Percentiles rank a stretch among this genome's conserved stretches.
phyloP scores from a whole-genome alignment of 2,329 filamentous ascomycete genomes.

The Samsoniella hepiali region DNA sequence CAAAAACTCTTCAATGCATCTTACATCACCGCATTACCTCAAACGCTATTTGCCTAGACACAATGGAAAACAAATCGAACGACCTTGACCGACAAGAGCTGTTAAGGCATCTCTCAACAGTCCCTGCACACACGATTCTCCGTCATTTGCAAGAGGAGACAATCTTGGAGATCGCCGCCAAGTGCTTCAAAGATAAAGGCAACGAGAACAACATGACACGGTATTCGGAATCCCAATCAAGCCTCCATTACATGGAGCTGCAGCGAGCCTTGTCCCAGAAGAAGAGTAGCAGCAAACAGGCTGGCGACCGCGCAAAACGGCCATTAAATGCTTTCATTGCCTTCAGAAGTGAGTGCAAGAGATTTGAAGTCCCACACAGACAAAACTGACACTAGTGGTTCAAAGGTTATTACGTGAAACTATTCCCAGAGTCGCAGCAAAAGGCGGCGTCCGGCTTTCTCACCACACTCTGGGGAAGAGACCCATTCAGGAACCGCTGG shows the following conservation, averaged over 20 bases:
- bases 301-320: conserved; percentile 25
- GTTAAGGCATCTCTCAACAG: conserved; percentile 19
- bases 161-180: conserved; percentile 23
- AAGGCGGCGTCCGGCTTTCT: conserved; percentile 51
- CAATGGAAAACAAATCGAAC: conserved; percentile 19
- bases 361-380: neutral
- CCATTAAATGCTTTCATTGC: conserved; percentile 34
- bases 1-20: neutral
- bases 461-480: conserved; percentile 46
- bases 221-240: neutral
- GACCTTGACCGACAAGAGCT: conserved; percentile 19
- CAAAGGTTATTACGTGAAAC: conserved; percentile 44
- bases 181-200: conserved; percentile 19
- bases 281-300: neutral
- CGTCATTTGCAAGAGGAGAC: conserved; percentile 23
- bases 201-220: neutral
- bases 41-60: neutral
- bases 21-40: neutral
- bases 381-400: conserved; percentile 1
- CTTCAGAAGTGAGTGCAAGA: conserved; percentile 28
- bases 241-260: neutral
- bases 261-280: neutral
- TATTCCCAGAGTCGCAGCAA: conserved; percentile 47
- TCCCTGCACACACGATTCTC: conserved; percentile 23
- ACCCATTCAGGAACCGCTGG: conserved; percentile 51